Evolutionary conservation across 306 rosid genomes (phyloP), one percentile per base, ranked within the genome.

Genomic region (Albizia julibrissin): DNA sequence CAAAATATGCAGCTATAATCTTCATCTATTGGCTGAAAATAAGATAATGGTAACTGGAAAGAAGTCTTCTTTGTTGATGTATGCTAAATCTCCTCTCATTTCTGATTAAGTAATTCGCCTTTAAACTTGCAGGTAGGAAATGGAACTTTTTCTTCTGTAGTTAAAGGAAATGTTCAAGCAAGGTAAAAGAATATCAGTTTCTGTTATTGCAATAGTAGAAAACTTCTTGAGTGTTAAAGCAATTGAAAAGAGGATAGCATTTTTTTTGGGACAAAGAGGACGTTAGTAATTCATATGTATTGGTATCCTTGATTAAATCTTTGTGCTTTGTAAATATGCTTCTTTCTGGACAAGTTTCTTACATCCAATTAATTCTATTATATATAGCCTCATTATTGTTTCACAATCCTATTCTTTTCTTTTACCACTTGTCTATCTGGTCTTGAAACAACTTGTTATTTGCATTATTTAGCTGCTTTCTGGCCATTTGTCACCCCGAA

Each of bases 1-100:
- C 31, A 95, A 95, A 83, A 89, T 95, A 86, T 87, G 92, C 87
- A 89, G 89, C 82, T 91, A 92, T 79, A 89, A 91, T 86, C 88
- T 91, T 65, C 92, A 93, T 46, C 88, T 89, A 42, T 85, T 87
- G 66, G 33, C 66, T 59, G 66, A 59, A 22, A 59, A 59, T 59
- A 59, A 59, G 66, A 59, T 3, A 10, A 24, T 1, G 95, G 97
- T 95, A 89, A 79, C 81, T 47, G 46, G 37, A 78, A 66, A 75
- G 37, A 80, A 64, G 52, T 34, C 67, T 33, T 37, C 11, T 29
- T 75, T 56, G 37, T 15, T 24, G 44, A 49, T 69, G 26, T 71
- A 47, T 76, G 12, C 61, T 72, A 27, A 47, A 69, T 79, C 77
- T 77, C 76, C 75, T 26, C 34, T 42, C 40, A 27, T 46, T 79